Percentiles rank a stretch among this genome's conserved stretches.
These are phyloP conservation scores for Speleostelium caveatum DNA, from an alignment of 78 protist species.

Conservation along the genomic window DNA sequence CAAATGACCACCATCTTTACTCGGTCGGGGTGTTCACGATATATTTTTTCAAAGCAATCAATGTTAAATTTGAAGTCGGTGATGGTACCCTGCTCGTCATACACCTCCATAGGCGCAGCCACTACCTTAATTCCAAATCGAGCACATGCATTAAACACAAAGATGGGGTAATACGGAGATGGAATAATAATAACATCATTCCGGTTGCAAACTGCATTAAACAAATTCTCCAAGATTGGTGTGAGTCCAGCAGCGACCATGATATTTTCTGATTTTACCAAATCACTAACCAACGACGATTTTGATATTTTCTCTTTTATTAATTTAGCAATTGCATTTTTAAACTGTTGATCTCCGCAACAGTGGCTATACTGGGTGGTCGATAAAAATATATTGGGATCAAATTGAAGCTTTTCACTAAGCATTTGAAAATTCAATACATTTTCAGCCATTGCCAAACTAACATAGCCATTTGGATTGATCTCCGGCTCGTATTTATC, in stretches of 20 bases:
- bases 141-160: slow-evolving; percentile 19
- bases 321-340: slow-evolving; percentile 5
- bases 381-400: neutral
- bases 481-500: neutral
- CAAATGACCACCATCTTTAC: slow-evolving; percentile 54
- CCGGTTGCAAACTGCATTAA: slow-evolving; percentile 12
- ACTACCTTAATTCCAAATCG: slow-evolving; percentile 20
- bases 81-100: neutral
- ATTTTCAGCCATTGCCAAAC: slow-evolving; percentile 68
- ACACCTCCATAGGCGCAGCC: neutral
- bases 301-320: slow-evolving; percentile 4
- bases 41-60: slow-evolving; percentile 8
- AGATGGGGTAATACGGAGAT: slow-evolving; percentile 64
- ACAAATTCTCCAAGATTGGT: slow-evolving; percentile 26
- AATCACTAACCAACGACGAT: neutral
- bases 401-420: slow-evolving; percentile 14
- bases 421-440: slow-evolving; percentile 16
- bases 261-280: slow-evolving; percentile 1
- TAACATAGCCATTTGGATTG: slow-evolving; percentile 55
- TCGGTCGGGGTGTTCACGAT: neutral
- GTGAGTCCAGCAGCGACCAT: slow-evolving; percentile 33
- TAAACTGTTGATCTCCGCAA: slow-evolving; percentile 30
- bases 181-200: slow-evolving; percentile 42
- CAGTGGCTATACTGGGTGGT: slow-evolving; percentile 21
- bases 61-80: neutral